Evolutionary conservation across 2,329 filamentous ascomycete species (phyloP).

Genomic region (Thermothelomyces thermophilus): DNA sequence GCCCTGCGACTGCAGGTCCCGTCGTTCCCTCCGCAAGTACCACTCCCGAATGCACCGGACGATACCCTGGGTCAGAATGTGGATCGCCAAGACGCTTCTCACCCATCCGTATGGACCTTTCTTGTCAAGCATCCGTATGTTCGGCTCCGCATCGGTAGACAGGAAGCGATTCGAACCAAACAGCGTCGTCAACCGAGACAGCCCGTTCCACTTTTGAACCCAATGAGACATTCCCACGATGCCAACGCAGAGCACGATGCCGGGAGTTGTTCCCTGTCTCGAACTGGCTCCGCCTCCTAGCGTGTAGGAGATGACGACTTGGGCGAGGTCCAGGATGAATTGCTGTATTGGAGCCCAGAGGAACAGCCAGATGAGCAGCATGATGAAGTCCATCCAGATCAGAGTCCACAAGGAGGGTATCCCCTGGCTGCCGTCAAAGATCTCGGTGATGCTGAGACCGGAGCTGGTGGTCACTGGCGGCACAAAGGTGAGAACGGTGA

Average conservation of each 20-base stretch:
- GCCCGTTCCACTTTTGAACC: conserved; percentile 41
- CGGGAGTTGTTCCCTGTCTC: conserved; percentile 61
- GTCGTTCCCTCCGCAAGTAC: conserved; percentile 56
- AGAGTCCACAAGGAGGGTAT: conserved; percentile 83
- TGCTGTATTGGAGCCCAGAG: conserved; percentile 83
- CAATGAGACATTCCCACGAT: conserved; percentile 57
- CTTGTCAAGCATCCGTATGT: conserved; percentile 45
- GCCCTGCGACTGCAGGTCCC: conserved; percentile 42
- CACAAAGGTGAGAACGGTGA: conserved; percentile 88
- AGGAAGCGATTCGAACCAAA: conserved; percentile 30
- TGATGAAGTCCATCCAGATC: conserved; percentile 73
- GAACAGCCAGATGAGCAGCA: conserved; percentile 79
- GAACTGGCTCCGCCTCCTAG: conserved; percentile 73
- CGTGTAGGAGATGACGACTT: conserved; percentile 88
- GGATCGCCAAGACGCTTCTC: conserved; percentile 63
- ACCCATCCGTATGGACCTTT: conserved; percentile 58
- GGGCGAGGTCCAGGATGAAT: conserved; percentile 81
- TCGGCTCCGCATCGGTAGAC: conserved; percentile 38
- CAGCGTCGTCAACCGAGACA: conserved; percentile 34
- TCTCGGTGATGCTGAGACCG: conserved; percentile 77
- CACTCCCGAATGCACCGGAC: conserved; percentile 64
- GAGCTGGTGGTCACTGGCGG: conserved; percentile 73
- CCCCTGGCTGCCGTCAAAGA: conserved; percentile 80
- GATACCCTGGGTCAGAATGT: conserved; percentile 67
- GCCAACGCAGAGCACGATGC: conserved; percentile 62